These are phyloP conservation scores for Hypholoma sublateritium DNA, from an alignment of 768 basidiomycete genomes.

Conservation along the genomic window DNA sequence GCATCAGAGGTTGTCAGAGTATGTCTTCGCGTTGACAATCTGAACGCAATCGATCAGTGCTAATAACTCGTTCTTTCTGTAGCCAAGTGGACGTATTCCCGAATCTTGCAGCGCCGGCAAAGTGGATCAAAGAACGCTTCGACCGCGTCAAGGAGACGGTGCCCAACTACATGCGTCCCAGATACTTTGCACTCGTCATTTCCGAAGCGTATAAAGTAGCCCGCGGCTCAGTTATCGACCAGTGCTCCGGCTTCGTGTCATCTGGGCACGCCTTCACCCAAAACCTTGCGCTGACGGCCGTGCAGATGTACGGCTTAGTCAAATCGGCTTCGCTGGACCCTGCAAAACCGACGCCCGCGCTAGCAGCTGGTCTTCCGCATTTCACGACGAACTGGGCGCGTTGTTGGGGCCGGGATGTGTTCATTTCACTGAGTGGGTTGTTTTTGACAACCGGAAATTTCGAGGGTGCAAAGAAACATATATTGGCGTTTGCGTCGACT, in stretches of 20 bases:
- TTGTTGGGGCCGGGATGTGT: conserved; percentile 95
- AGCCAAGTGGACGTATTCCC: conserved; percentile 69
- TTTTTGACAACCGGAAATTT: conserved; percentile 93
- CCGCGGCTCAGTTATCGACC: conserved; percentile 78
- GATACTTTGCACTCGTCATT: conserved; percentile 92
- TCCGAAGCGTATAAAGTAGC: conserved; percentile 93
- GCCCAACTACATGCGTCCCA: conserved; percentile 89
- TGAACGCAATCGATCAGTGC: neutral
- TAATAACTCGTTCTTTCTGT: conserved; percentile 13
- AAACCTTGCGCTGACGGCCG: conserved; percentile 78
- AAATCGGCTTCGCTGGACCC: conserved; percentile 89
- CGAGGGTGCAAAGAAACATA: conserved; percentile 83
- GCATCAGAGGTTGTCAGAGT: conserved; percentile 67
- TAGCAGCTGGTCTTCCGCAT: conserved; percentile 95
- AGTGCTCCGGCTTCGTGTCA: conserved; percentile 83
- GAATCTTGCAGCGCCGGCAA: conserved; percentile 63
- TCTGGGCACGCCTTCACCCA: conserved; percentile 89
- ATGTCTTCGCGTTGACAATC: conserved; percentile 29
- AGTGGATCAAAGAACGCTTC: conserved; percentile 89
- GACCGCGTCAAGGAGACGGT: conserved; percentile 72
- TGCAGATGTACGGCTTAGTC: conserved; percentile 91
- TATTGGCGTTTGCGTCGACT: conserved; percentile 89
- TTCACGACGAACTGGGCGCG: conserved; percentile 93
- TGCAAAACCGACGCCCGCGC: conserved; percentile 63
- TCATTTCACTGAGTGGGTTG: conserved; percentile 90